These are phyloP conservation scores for Stephania japonica DNA, from an alignment of 164 flowering plant genomes.

Conservation along the genomic window DNA sequence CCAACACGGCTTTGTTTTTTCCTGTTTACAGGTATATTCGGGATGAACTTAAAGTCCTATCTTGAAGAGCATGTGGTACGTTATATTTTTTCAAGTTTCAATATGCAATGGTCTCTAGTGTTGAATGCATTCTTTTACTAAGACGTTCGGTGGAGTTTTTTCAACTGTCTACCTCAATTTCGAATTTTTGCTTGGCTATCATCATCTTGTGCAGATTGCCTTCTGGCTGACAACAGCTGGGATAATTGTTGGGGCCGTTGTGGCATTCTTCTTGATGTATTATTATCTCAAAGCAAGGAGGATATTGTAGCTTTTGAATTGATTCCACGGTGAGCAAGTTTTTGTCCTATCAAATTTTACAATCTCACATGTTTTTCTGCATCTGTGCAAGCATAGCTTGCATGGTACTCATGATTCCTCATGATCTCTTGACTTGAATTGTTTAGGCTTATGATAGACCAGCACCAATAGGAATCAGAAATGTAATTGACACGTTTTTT, in stretches of 20 bases:
- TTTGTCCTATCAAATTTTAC: too few species aligned
- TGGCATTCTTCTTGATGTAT: slow-evolving; percentile 73
- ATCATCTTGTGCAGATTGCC: slow-evolving; percentile 58
- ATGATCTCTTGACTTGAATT: too few species aligned
- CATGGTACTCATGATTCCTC: too few species aligned
- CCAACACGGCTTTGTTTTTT: neutral
- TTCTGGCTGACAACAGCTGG: slow-evolving; percentile 93
- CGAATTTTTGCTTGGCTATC: neutral
- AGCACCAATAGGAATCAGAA: too few species aligned
- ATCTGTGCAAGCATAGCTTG: too few species aligned
- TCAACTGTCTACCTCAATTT: neutral
- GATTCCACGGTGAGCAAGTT: slow-evolving; percentile 1
- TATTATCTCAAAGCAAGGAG: slow-evolving; percentile 65
- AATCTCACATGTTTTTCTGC: neutral
- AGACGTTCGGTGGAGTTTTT: neutral
- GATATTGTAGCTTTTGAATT: slow-evolving; percentile 35
- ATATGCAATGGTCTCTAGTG: neutral
- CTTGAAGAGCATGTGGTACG: slow-evolving; percentile 91
- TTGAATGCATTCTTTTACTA: neutral
- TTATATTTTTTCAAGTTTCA: neutral
- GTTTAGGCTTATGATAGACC: too few species aligned
- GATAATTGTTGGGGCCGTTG: slow-evolving; percentile 66
- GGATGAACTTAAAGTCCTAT: slow-evolving; percentile 95
- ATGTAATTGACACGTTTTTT: too few species aligned
- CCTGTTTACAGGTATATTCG: slow-evolving; percentile 78